phyloP scores from a whole-genome alignment of 1,284 basidiomycete genomes.

The Papiliotrema nemorosa region DNA sequence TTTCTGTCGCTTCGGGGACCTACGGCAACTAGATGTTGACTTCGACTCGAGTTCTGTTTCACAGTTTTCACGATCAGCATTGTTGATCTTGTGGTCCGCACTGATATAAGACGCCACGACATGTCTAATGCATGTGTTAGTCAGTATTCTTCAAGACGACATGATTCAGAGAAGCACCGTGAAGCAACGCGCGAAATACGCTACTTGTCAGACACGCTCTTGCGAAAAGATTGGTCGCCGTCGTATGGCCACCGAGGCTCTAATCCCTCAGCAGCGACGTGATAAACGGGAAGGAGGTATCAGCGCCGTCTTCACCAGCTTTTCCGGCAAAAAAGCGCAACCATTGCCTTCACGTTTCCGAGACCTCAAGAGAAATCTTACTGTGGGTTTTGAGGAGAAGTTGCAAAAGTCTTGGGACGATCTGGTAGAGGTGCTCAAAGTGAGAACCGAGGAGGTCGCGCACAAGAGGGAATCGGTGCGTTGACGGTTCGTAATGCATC shows the following conservation, averaged over 20 bases:
- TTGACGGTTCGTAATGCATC: neutral
- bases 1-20: too few relatives aligned
- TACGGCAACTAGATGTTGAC: too few relatives aligned
- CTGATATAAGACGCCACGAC: too few relatives aligned
- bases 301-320: slow-evolving; percentile 5
- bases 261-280: neutral
- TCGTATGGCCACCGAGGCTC: neutral
- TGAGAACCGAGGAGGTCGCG: slow-evolving; percentile 6
- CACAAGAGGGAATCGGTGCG: slow-evolving; percentile 4
- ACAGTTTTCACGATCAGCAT: too few relatives aligned
- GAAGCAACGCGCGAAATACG: neutral
- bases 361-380: slow-evolving; percentile 7
- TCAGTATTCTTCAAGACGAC: too few relatives aligned
- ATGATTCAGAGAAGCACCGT: neutral
- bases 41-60: too few relatives aligned
- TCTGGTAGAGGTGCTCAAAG: slow-evolving; percentile 8
- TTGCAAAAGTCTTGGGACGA: slow-evolving; percentile 9
- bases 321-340: slow-evolving; percentile 3
- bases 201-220: neutral
- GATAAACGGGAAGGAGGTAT: slow-evolving; percentile 8
- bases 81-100: too few relatives aligned
- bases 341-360: slow-evolving; percentile 3
- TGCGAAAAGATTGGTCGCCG: neutral
- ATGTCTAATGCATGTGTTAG: too few relatives aligned
- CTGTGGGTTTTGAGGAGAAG: slow-evolving; percentile 8